These are phyloP conservation scores for Blastosporella zonata DNA, from an alignment of 1,284 basidiomycete species.

Conservation along the genomic window DNA sequence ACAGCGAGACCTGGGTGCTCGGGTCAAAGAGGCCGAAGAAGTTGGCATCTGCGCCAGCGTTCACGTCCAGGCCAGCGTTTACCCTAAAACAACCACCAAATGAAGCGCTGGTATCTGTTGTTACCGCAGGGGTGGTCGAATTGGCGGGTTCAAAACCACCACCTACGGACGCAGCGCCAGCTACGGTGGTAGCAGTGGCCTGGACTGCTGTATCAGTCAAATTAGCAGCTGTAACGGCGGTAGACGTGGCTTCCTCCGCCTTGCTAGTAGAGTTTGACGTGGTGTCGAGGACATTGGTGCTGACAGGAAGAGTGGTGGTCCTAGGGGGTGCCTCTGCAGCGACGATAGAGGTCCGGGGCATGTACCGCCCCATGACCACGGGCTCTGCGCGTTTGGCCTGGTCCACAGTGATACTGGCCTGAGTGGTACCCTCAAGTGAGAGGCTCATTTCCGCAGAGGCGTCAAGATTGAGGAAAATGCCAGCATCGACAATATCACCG, in stretches of 20 bases:
- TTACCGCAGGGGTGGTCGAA: conserved; percentile 2
- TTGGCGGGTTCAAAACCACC: conserved; percentile 6
- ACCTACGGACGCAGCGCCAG: conserved; percentile 1
- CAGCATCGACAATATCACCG: conserved; percentile 31
- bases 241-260: background rate
- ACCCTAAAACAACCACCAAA: conserved; percentile 37
- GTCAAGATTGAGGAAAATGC: conserved; percentile 45
- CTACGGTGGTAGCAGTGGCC: background rate
- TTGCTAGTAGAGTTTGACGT: background rate
- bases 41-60: conserved; percentile 34
- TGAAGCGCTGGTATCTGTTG: conserved; percentile 15
- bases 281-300: background rate
- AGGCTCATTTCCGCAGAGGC: conserved; percentile 38
- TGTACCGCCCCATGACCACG: conserved; percentile 11
- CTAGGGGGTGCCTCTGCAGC: background rate
- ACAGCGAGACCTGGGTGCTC: conserved; percentile 27
- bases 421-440: conserved; percentile 27
- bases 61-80: conserved; percentile 32
- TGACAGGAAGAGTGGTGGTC: background rate
- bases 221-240: background rate
- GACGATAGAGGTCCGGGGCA: background rate
- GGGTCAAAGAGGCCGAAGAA: conserved; percentile 37
- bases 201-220: background rate
- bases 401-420: conserved; percentile 11
- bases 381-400: conserved; percentile 6